Conservation (phyloP, 108 stramenopile genomes). For the Pseudonitzschia delicatissima region DNA sequence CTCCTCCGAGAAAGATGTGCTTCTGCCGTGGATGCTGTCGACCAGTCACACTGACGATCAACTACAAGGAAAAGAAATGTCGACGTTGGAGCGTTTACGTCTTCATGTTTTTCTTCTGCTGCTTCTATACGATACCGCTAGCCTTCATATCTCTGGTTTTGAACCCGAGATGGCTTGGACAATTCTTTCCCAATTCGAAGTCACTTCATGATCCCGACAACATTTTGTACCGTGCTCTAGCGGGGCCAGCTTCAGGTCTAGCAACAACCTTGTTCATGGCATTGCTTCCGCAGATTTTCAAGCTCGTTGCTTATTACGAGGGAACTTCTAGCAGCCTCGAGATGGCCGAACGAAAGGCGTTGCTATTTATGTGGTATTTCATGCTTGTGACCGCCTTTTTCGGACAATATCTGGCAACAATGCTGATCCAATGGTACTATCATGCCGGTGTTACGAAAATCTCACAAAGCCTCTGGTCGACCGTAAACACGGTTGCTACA, state of each 20-base stretch:
- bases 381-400: constrained; percentile 41
- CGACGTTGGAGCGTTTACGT: constrained; percentile 35
- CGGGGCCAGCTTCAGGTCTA: constrained; percentile 13
- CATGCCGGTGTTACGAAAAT: constrained; percentile 5
- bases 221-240: constrained; percentile 6
- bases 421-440: constrained; percentile 15
- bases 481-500: constrained; percentile 18
- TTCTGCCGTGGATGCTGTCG: constrained; percentile 83
- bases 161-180: constrained; percentile 15
- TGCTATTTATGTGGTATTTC: constrained; percentile 85
- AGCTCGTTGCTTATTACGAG: constrained; percentile 66
- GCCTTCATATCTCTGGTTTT: constrained; percentile 26
- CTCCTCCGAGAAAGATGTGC: constrained; percentile 64
- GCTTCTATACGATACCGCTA: constrained; percentile 79
- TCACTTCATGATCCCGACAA: constrained; percentile 17
- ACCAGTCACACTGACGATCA: background rate
- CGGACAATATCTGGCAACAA: constrained; percentile 10
- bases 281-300: constrained; percentile 11
- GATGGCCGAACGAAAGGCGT: constrained; percentile 56
- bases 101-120: constrained; percentile 49
- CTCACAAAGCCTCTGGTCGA: constrained; percentile 7
- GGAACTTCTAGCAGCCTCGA: constrained; percentile 57
- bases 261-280: constrained; percentile 12
- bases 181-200: constrained; percentile 21
- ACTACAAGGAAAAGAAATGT: constrained; percentile 58